These are phyloP conservation scores for Setaria italica DNA, from an alignment of 202 grass and related monocot species.

Conservation along the genomic window DNA sequence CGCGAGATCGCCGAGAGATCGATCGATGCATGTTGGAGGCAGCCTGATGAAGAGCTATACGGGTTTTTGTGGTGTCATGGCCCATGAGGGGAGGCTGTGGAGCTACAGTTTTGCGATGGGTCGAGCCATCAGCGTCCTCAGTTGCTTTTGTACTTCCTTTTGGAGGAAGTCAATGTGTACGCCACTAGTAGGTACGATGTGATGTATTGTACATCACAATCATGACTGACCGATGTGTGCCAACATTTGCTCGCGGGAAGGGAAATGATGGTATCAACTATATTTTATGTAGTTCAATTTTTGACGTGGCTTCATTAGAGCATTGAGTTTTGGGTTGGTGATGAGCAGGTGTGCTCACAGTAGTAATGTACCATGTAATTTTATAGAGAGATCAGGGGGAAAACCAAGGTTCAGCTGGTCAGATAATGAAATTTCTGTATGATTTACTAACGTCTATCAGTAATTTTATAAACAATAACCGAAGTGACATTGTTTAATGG, in stretches of 20 bases:
- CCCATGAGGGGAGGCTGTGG: background rate
- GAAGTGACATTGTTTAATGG: too few relatives aligned
- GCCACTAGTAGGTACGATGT: conserved; percentile 15
- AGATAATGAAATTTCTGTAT: background rate
- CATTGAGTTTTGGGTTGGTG: background rate
- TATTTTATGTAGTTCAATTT: background rate
- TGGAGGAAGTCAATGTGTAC: conserved; percentile 13
- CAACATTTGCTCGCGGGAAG: background rate
- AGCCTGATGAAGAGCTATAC: too few relatives aligned
- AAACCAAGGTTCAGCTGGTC: background rate
- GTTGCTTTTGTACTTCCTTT: background rate
- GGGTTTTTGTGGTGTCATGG: background rate
- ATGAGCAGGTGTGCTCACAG: background rate
- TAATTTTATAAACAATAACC: too few relatives aligned
- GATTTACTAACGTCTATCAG: too few relatives aligned
- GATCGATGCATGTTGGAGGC: background rate
- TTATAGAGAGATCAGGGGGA: background rate
- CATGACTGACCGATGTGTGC: background rate
- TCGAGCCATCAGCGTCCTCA: background rate
- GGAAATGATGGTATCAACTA: background rate
- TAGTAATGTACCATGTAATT: background rate
- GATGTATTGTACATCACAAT: background rate
- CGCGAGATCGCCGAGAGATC: conserved; percentile 20
- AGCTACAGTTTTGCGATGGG: background rate
- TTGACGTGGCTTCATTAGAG: background rate